phyloP scores from a whole-genome alignment of 1,284 basidiomycete genomes.

The Tetrapyrgos nigripes region DNA sequence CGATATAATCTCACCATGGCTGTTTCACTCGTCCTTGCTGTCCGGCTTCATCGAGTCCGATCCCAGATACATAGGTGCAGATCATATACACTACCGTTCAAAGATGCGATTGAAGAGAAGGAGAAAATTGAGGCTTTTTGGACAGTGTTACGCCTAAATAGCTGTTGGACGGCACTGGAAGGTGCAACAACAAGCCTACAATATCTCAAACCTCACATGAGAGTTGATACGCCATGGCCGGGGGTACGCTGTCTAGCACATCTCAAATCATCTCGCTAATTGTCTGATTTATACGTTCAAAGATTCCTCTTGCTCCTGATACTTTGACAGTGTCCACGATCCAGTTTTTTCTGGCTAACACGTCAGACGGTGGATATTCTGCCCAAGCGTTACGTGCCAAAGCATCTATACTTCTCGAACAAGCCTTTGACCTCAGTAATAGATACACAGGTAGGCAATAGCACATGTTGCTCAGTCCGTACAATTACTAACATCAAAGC shows the following conservation, averaged over 20 bases:
- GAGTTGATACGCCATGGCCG: constrained; percentile 51
- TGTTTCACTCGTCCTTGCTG: constrained; percentile 45
- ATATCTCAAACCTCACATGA: constrained; percentile 33
- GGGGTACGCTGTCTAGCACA: constrained; percentile 24
- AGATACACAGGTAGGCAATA: constrained; percentile 13
- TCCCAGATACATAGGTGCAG: constrained; percentile 20
- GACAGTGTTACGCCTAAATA: constrained; percentile 49
- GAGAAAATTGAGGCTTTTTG: constrained; percentile 56
- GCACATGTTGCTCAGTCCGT: constrained; percentile 25
- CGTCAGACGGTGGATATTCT: constrained; percentile 31
- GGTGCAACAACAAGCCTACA: constrained; percentile 39
- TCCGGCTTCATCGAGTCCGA: constrained; percentile 44
- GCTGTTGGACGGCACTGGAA: constrained; percentile 45
- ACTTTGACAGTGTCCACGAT: constrained; percentile 32
- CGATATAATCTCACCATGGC: constrained; percentile 50
- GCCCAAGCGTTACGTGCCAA: constrained; percentile 41
- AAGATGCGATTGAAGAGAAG: constrained; percentile 46
- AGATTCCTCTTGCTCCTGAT: constrained; percentile 1
- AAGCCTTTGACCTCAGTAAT: constrained; percentile 24
- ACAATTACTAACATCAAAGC: not conserved
- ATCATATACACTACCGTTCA: constrained; percentile 24
- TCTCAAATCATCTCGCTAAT: constrained; percentile 21
- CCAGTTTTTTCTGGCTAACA: constrained; percentile 35
- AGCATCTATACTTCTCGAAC: constrained; percentile 42
- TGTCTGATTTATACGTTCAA: not conserved